Evolutionary conservation across 1,284 basidiomycete species (phyloP).

Genomic region (Ganoderma resinaceum): DNA sequence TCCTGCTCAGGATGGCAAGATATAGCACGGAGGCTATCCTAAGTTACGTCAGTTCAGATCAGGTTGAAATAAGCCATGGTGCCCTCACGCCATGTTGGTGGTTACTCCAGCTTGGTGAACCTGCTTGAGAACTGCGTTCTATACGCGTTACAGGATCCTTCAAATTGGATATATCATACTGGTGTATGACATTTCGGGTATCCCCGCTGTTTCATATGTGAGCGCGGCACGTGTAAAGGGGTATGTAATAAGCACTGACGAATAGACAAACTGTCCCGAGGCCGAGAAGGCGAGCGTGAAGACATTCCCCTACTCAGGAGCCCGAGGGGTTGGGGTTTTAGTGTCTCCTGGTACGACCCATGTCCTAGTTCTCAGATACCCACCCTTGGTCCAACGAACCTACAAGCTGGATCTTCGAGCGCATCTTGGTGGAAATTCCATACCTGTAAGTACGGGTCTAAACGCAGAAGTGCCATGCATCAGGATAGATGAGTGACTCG

Average conservation of each 20-base stretch:
- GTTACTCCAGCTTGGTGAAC: slow-evolving; percentile 14
- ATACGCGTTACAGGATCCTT: slow-evolving; percentile 28
- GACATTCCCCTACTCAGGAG: slow-evolving; percentile 66
- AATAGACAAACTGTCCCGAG: slow-evolving; percentile 64
- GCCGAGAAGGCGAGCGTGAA: slow-evolving; percentile 75
- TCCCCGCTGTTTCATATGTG: slow-evolving; percentile 56
- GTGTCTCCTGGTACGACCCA: background rate
- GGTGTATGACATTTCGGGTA: slow-evolving; percentile 61
- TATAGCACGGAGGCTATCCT: slow-evolving; percentile 71
- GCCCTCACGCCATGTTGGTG: slow-evolving; percentile 17
- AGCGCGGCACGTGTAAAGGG: slow-evolving; percentile 7
- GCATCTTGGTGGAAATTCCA: slow-evolving; percentile 79
- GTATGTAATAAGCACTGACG: slow-evolving; percentile 50
- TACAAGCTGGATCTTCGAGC: slow-evolving; percentile 51
- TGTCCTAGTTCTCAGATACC: slow-evolving; percentile 23
- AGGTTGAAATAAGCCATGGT: background rate
- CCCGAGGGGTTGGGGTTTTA: slow-evolving; percentile 21
- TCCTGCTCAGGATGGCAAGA: slow-evolving; percentile 70
- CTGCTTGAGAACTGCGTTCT: slow-evolving; percentile 8
- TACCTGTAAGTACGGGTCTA: slow-evolving; percentile 66
- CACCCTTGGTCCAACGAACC: slow-evolving; percentile 59
- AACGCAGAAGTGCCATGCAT: background rate
- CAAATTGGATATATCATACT: slow-evolving; percentile 57
- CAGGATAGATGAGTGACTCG: background rate
- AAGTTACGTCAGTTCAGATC: background rate